A percentile compares a stretch with the other conserved stretches of the same genome.
Conservation (phyloP, 441 rosid genomes). For the Euphorbia schlechtendalii region DNA sequence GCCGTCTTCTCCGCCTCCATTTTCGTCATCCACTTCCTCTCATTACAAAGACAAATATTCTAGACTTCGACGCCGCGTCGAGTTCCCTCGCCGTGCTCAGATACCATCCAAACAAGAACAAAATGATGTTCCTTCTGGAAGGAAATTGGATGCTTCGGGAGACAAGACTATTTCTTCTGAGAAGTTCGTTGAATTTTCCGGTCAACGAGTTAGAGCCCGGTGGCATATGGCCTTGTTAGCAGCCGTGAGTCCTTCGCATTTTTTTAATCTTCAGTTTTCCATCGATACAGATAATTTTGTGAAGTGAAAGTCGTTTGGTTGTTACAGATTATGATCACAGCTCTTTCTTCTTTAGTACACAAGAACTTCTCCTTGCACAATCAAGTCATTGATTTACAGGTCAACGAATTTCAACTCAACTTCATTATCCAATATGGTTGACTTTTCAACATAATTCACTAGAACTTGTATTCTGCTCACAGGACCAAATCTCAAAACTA, state of each 20-base stretch:
- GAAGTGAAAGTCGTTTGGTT: conserved; percentile 3
- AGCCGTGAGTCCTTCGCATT: conserved; percentile 25
- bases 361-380: conserved; percentile 44
- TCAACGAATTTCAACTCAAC: background rate
- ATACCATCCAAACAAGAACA: conserved; percentile 17
- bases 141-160: conserved; percentile 13
- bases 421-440: background rate
- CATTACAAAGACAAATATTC: conserved; percentile 27
- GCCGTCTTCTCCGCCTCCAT: conserved; percentile 22
- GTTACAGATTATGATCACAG: conserved; percentile 43
- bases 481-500: conserved; percentile 41
- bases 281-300: background rate
- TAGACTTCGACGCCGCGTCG: conserved; percentile 31
- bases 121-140: conserved; percentile 7
- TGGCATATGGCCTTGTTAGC: conserved; percentile 36
- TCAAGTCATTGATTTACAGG: conserved; percentile 53
- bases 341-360: conserved; percentile 42
- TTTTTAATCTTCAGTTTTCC: background rate
- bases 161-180: conserved; percentile 16
- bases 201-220: conserved; percentile 24
- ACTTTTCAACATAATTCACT: background rate
- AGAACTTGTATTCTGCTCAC: conserved; percentile 20
- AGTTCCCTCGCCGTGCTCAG: conserved; percentile 17
- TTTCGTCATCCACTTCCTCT: conserved; percentile 12
- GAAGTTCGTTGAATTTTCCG: background rate